Evolutionary conservation across 2,329 filamentous ascomycete genomes (phyloP), one percentile per base, ranked within the genome.

Genomic region (Westerdykella sp.): DNA sequence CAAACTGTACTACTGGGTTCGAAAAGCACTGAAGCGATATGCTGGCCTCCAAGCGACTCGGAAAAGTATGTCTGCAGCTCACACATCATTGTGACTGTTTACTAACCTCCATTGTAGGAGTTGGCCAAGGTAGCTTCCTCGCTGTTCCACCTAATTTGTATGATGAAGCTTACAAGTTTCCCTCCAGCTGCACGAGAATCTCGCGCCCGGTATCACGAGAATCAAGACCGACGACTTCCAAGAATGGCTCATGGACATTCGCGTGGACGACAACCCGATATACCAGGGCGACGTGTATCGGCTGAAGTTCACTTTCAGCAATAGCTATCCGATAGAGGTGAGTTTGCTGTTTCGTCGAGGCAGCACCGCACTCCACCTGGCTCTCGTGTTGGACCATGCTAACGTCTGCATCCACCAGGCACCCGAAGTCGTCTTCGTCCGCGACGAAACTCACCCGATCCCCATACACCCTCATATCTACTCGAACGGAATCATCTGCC

Each of bases 391-490:
- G 9, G 13, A 35, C 13, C 7, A 2, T n/a, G 18, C 45, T 46
- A 18, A 35, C n/a, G 5, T 32, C 10, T 15, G 10, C 13, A 14
- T 0, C 11, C 7, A 11, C 34, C 57, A 95, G 91, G 85, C 93
- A 0, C 93, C 93, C 18, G 93, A 98, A 74, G 93, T 97, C 53
- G 85, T 86, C 44, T 98, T 98, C 62, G 76, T 87, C 43, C 75
- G 81, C 56, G 72, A 79, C 41, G 66, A 79, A 28, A 58, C 59
- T 32, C 76, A 78, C 34, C 71, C 75, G 2, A 90, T 98, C 57
- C 93, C 93, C 1, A 90, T 95, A 66, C 93, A 98, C 61, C 93
- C 93, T 3, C 93, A 98, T 71, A 87, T 98, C 68, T 98, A 98
- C 73, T 93, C 86, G 56, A 98, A 98, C 68, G 93, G 93, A 56